Evolutionary conservation across 495 filamentous ascomycete genomes (phyloP).

Genomic region (Rhypophila decipiens): DNA sequence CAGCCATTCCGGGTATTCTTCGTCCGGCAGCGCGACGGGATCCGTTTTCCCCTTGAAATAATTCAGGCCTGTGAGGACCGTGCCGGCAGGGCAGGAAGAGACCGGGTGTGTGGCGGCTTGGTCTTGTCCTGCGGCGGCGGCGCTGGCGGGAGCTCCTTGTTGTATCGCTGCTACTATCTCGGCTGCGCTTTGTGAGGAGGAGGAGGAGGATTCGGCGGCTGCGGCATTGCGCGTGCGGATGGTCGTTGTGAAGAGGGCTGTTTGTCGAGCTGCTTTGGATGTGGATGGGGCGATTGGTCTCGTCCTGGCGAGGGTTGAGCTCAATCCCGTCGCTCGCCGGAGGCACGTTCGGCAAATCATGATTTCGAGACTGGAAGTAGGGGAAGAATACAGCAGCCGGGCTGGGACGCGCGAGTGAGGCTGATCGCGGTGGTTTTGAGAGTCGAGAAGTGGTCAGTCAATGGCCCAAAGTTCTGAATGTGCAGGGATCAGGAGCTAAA

Average conservation of each 20-base stretch:
- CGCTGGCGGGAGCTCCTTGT: slow-evolving; percentile 1
- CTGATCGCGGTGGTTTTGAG: slow-evolving; percentile 3
- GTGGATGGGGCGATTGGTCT: slow-evolving; percentile 10
- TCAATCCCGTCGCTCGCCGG: slow-evolving; percentile 25
- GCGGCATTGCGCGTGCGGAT: slow-evolving; percentile 17
- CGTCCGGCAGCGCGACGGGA: slow-evolving; percentile 69
- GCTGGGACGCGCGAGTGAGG: too few relatives aligned
- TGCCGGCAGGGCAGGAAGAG: slow-evolving; percentile 58
- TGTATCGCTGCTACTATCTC: slow-evolving; percentile 12
- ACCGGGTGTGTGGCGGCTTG: slow-evolving; percentile 17
- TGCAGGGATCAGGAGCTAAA: slow-evolving; percentile 20
- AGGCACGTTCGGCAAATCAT: slow-evolving; percentile 47
- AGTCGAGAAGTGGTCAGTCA: not conserved
- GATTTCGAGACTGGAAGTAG: too few relatives aligned
- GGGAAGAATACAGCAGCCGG: too few relatives aligned
- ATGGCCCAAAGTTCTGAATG: not conserved
- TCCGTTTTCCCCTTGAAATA: slow-evolving; percentile 72
- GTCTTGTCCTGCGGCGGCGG: slow-evolving; percentile 7
- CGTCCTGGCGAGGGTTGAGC: slow-evolving; percentile 6
- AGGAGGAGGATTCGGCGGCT: slow-evolving; percentile 12
- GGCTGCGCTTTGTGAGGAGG: too few relatives aligned
- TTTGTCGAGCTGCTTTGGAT: slow-evolving; percentile 2
- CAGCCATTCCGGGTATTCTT: slow-evolving; percentile 87
- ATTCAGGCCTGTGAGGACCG: slow-evolving; percentile 70
- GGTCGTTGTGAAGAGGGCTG: slow-evolving; percentile 25